Percentiles rank a stretch among this genome's conserved stretches.
These are phyloP conservation scores for Aspergillus pseudonomiae DNA, from an alignment of 2,329 filamentous ascomycete species.

Conservation along the genomic window DNA sequence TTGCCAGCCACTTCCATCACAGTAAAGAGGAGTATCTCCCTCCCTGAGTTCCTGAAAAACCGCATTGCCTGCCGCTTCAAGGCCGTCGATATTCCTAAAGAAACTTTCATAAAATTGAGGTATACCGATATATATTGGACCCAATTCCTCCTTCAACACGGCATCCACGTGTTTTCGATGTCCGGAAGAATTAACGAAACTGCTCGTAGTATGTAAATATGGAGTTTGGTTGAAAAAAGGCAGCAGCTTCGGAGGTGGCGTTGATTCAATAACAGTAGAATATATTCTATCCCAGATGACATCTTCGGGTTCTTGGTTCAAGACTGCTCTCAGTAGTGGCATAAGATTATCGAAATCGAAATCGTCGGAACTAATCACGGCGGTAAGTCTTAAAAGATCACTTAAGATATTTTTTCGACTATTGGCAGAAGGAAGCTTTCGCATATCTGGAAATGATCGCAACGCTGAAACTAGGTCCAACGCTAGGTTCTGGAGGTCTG, in stretches of 20 bases:
- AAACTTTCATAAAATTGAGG: slow-evolving; percentile 27
- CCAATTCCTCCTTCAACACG: too few species aligned
- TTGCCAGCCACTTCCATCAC: slow-evolving; percentile 25
- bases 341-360: slow-evolving; percentile 20
- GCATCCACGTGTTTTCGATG: too few species aligned
- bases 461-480: slow-evolving; percentile 7
- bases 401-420: slow-evolving; percentile 18
- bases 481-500: slow-evolving; percentile 4
- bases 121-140: slow-evolving; percentile 27
- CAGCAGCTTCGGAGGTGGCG: slow-evolving; percentile 23
- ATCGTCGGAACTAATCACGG: slow-evolving; percentile 12
- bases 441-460: slow-evolving; percentile 15
- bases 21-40: slow-evolving; percentile 28
- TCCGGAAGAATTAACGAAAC: slow-evolving; percentile 48
- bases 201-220: slow-evolving; percentile 29
- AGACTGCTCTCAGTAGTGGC: slow-evolving; percentile 22
- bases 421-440: slow-evolving; percentile 15
- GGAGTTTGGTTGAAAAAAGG: slow-evolving; percentile 27
- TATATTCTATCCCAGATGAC: slow-evolving; percentile 27
- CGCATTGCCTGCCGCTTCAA: slow-evolving; percentile 24
- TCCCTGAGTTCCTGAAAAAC: slow-evolving; percentile 22
- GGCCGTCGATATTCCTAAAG: slow-evolving; percentile 28
- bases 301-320: slow-evolving; percentile 13
- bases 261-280: slow-evolving; percentile 19
- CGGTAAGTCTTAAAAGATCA: slow-evolving; percentile 21